Conservation (phyloP, 352 stramenopile species). For the Peronospora farinosa region DNA sequence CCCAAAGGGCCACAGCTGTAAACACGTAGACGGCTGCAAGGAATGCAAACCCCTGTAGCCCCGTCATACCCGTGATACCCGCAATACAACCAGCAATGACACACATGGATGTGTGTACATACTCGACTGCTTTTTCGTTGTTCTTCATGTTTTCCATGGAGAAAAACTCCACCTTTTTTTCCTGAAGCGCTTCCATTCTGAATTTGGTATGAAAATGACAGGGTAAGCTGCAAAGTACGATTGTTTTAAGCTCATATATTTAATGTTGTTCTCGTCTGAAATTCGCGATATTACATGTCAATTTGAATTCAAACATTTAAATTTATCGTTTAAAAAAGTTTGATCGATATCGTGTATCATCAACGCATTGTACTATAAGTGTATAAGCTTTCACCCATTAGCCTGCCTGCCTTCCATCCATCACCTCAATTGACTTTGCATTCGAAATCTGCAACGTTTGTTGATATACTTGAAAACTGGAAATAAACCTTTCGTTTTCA, state of each 20-base stretch:
- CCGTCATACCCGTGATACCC: conserved; percentile 72
- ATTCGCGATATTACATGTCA: too few relatives aligned
- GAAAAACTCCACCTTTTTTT: conserved; percentile 82
- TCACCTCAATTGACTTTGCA: not conserved
- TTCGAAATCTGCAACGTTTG: not conserved
- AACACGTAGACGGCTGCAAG: conserved; percentile 58
- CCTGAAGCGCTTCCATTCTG: conserved; percentile 53
- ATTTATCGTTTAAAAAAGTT: not conserved
- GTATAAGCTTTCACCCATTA: too few relatives aligned
- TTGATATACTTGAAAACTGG: not conserved
- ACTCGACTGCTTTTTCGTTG: conserved; percentile 76
- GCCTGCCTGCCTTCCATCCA: too few relatives aligned
- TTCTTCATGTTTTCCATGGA: conserved; percentile 83
- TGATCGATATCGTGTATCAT: too few relatives aligned
- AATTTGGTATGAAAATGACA: not conserved
- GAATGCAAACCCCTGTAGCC: conserved; percentile 67
- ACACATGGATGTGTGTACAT: conserved; percentile 78
- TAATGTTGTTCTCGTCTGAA: not conserved
- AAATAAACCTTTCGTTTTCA: not conserved
- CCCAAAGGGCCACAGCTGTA: conserved; percentile 55
- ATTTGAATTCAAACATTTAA: not conserved
- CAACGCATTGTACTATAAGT: too few relatives aligned
- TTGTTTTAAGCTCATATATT: conserved; percentile 4
- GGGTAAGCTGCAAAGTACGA: not conserved
- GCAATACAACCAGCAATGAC: conserved; percentile 78